Percentiles rank a stretch among this genome's conserved stretches.
phyloP scores from a whole-genome alignment of 2,329 filamentous ascomycete species.

The Pyrenochaeta sp. region DNA sequence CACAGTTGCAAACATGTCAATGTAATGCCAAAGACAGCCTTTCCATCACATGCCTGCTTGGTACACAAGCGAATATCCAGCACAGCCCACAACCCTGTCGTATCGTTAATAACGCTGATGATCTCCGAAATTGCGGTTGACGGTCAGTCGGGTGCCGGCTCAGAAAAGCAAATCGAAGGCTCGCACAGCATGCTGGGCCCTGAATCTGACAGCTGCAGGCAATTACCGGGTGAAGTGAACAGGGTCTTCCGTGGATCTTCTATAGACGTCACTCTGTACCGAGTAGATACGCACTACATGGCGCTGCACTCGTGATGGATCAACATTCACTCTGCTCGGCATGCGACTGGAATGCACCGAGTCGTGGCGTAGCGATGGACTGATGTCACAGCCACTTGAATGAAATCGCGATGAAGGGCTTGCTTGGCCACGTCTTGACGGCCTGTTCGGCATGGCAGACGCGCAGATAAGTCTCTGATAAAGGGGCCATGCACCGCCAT shows the following conservation, averaged over 20 bases:
- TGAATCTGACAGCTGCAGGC: constrained; percentile 25
- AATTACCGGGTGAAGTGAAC: constrained; percentile 22
- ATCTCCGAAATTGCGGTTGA: constrained; percentile 39
- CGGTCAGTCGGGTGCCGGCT: constrained; percentile 17
- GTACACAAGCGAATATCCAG: neutral
- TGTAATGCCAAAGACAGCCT: neutral
- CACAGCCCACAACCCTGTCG: constrained; percentile 12
- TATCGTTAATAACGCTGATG: constrained; percentile 24
- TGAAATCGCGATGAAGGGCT: neutral
- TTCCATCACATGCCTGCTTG: neutral
- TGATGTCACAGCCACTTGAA: constrained; percentile 8
- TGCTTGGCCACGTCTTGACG: neutral
- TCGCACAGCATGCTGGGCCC: constrained; percentile 12
- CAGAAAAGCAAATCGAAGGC: constrained; percentile 21
- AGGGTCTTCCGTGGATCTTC: constrained; percentile 6
- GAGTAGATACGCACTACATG: too few relatives aligned
- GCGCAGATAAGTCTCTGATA: constrained; percentile 24
- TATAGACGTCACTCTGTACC: neutral
- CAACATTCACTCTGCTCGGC: neutral
- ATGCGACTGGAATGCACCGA: constrained; percentile 12
- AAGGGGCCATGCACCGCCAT: constrained; percentile 28
- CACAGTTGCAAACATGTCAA: neutral
- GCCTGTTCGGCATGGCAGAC: constrained; percentile 17
- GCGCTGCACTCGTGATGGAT: neutral
- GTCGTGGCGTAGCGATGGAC: neutral